phyloP scores from a whole-genome alignment of 768 basidiomycete species.

The Mycena indigotica region DNA sequence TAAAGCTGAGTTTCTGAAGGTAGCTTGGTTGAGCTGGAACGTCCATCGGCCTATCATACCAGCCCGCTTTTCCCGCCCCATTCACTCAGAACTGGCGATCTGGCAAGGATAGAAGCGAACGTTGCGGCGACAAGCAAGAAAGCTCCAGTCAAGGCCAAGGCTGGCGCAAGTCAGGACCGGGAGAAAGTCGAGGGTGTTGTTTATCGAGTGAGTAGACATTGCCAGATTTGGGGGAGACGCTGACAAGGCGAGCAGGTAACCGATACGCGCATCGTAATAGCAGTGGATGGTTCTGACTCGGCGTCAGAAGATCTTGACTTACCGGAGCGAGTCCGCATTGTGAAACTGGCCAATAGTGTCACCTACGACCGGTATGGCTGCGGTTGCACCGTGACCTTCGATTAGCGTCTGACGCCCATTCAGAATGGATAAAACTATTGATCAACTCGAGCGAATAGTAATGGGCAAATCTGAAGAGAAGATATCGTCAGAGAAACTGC shows the following conservation, averaged over 20 bases:
- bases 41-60: constrained; percentile 78
- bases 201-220: constrained; percentile 60
- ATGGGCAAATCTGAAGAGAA: constrained; percentile 39
- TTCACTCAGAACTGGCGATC: constrained; percentile 87
- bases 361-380: constrained; percentile 77
- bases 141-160: constrained; percentile 43
- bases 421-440: constrained; percentile 87
- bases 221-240: neutral
- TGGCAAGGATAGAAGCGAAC: constrained; percentile 82
- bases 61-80: constrained; percentile 80
- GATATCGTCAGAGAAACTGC: constrained; percentile 44
- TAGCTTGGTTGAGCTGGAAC: constrained; percentile 85
- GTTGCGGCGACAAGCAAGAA: constrained; percentile 48
- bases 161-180: constrained; percentile 39
- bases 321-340: constrained; percentile 79
- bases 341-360: constrained; percentile 90
- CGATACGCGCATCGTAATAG: constrained; percentile 79
- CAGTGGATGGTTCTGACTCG: constrained; percentile 66
- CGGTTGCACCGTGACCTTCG: neutral
- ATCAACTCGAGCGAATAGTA: constrained; percentile 57
- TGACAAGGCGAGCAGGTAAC: constrained; percentile 58
- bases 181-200: constrained; percentile 75
- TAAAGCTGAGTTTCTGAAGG: constrained; percentile 27
- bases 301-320: constrained; percentile 70
- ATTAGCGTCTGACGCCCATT: neutral